Percentiles rank a stretch among this genome's conserved stretches.
Evolutionary conservation across 1,284 basidiomycete genomes (phyloP).

Genomic region (Meripilus lineatus): DNA sequence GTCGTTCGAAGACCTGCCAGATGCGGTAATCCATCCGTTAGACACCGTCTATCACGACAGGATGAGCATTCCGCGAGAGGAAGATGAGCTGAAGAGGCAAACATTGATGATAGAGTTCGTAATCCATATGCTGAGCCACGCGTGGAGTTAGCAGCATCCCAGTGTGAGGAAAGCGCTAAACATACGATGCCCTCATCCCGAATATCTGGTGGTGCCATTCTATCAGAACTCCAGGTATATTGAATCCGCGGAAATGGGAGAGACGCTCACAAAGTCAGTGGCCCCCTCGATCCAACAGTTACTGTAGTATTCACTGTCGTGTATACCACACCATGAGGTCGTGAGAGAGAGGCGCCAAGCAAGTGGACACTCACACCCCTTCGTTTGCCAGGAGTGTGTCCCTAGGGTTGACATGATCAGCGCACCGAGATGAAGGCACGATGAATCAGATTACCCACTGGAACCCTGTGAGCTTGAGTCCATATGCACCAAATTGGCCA

Average conservation of each 20-base stretch:
- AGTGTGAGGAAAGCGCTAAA: conserved; percentile 5
- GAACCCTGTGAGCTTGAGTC: conserved; percentile 46
- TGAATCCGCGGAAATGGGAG: not conserved
- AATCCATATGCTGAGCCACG: conserved; percentile 23
- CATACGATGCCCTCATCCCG: conserved; percentile 21
- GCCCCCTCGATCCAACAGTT: conserved; percentile 39
- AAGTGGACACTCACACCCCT: conserved; percentile 38
- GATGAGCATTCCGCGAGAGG: not conserved
- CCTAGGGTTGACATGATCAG: conserved; percentile 11
- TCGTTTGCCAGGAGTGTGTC: conserved; percentile 37
- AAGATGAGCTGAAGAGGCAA: conserved; percentile 4
- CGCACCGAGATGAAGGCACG: conserved; percentile 14
- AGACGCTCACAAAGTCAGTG: conserved; percentile 42
- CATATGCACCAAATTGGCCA: conserved; percentile 45
- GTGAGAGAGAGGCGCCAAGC: not conserved
- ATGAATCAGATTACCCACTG: conserved; percentile 33
- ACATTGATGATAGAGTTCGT: conserved; percentile 24
- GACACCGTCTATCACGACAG: conserved; percentile 22
- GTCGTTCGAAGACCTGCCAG: conserved; percentile 43
- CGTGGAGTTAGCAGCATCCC: too few relatives aligned
- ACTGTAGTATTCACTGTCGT: conserved; percentile 18
- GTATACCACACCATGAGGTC: not conserved
- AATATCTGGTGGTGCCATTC: conserved; percentile 27
- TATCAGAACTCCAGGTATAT: too few relatives aligned
- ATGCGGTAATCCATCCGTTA: conserved; percentile 47